Evolutionary conservation across 2,329 filamentous ascomycete species (phyloP).

Genomic region (Xylaria sp.): DNA sequence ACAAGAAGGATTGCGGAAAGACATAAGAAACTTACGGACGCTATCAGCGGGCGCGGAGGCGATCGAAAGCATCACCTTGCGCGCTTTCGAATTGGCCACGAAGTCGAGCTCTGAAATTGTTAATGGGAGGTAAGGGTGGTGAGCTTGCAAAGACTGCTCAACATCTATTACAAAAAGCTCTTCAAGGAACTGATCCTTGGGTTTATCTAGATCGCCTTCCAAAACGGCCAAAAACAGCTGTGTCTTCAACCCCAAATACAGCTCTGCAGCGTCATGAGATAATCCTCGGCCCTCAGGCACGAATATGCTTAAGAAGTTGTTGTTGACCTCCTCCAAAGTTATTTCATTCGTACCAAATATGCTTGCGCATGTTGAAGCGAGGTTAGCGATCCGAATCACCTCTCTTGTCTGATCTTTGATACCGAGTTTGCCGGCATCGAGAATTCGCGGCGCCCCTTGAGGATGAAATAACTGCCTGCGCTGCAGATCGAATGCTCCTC

Average conservation of each 20-base stretch:
- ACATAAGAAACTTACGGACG: constrained; percentile 42
- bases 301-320: constrained; percentile 48
- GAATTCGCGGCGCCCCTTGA: constrained; percentile 38
- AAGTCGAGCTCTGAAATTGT: constrained; percentile 45
- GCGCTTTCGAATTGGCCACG: constrained; percentile 42
- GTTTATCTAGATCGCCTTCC: constrained; percentile 44
- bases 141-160: constrained; percentile 42
- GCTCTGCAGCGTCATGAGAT: constrained; percentile 46
- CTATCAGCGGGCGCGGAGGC: constrained; percentile 42
- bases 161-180: constrained; percentile 46
- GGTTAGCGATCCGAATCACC: constrained; percentile 48
- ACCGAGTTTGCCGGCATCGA: constrained; percentile 44
- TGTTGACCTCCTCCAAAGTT: constrained; percentile 48
- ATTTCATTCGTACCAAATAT: constrained; percentile 49
- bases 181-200: constrained; percentile 44
- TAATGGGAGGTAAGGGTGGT: constrained; percentile 44
- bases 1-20: background rate
- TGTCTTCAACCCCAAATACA: constrained; percentile 49
- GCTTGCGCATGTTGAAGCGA: constrained; percentile 48
- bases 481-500: constrained; percentile 45
- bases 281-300: constrained; percentile 44
- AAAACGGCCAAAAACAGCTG: constrained; percentile 48
- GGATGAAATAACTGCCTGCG: constrained; percentile 42
- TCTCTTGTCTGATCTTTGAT: constrained; percentile 44
- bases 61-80: constrained; percentile 46